Base-by-base conservation (phyloP, 768 basidiomycete genomes). In the Rickenella mellea region DNA sequence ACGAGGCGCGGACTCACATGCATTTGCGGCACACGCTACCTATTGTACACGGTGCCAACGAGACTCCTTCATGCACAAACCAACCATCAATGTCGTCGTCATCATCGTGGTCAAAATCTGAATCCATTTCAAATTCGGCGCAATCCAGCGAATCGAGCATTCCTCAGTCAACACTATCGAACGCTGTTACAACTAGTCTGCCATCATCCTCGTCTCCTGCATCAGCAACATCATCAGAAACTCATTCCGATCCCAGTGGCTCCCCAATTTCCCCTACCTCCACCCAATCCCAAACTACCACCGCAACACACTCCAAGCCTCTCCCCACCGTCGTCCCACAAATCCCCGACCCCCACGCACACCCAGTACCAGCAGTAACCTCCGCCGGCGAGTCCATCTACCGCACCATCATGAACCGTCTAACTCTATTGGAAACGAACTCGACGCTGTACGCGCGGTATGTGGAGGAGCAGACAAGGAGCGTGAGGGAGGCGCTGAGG, bases 331-430 rank as follows among this genome's bases (percentile, higher is more conserved):
- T n/a, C 17, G 44, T 5, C 20, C 48, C 17, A 5, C 38, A 29
- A 26, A 27, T 19, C 29, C 42, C 10, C 32, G n/a, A n/a, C n/a
- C 43, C 11, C 24, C 45, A 6, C 37, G 42, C 19, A 24, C 22
- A 44, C 6, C 37, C 42, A 14, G 32, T 42, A 27, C 24, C 53
- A 11, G 39, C 45, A 3, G 17, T 39, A 20, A 21, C 38, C 30
- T 37, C 61, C 0, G 70, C 74, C 10, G 88, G 87, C 19, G 96
- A 99, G 58, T 93, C 90, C 2, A 92, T 99, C 49, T 98, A 96
- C 53, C 83, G 91, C 6, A 88, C 83, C 10, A 99, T 98, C 51
- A 93, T 93, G 79, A 94, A 96, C 51, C 81, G 92, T 6, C 71
- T 99, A 9, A 75, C 77, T 2, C 75, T 78, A 5, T 71, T 98